phyloP scores from a whole-genome alignment of 2,329 filamentous ascomycete species.

The Proliferodiscus dingleyae region DNA sequence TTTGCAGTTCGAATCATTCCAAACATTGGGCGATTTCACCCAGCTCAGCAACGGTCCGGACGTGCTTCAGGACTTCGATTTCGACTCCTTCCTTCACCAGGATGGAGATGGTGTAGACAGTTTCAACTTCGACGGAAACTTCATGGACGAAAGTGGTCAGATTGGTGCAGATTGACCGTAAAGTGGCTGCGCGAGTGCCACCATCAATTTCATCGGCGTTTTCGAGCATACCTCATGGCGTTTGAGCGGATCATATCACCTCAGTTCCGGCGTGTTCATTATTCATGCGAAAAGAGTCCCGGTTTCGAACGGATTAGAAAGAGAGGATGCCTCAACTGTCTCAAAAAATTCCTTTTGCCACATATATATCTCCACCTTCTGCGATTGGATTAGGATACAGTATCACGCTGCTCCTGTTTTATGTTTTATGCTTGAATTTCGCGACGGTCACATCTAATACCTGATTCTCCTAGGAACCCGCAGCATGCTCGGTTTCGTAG shows the following conservation, averaged over 20 bases:
- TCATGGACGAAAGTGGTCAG: constrained; percentile 50
- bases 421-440: constrained; percentile 26
- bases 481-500: no score
- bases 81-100: constrained; percentile 63
- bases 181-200: constrained; percentile 13
- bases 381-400: constrained; percentile 23
- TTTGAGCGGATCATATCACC: constrained; percentile 31
- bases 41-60: constrained; percentile 49
- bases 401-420: constrained; percentile 21
- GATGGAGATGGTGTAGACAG: constrained; percentile 41
- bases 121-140: constrained; percentile 52
- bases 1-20: constrained; percentile 27
- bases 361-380: constrained; percentile 23
- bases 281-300: constrained; percentile 30
- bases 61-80: constrained; percentile 63
- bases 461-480: constrained; percentile 21
- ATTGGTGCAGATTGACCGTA: constrained; percentile 50
- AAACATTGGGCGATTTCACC: constrained; percentile 45
- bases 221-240: constrained; percentile 31
- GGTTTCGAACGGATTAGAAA: constrained; percentile 25
- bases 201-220: constrained; percentile 29
- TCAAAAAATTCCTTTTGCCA: constrained; percentile 25
- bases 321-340: constrained; percentile 15
- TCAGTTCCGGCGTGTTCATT: constrained; percentile 26
- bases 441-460: constrained; percentile 27